Percentiles rank a stretch among this genome's conserved stretches.
phyloP scores from a whole-genome alignment of 225 moss, liverwort and hornwort species.

The Climacium dendroides region DNA sequence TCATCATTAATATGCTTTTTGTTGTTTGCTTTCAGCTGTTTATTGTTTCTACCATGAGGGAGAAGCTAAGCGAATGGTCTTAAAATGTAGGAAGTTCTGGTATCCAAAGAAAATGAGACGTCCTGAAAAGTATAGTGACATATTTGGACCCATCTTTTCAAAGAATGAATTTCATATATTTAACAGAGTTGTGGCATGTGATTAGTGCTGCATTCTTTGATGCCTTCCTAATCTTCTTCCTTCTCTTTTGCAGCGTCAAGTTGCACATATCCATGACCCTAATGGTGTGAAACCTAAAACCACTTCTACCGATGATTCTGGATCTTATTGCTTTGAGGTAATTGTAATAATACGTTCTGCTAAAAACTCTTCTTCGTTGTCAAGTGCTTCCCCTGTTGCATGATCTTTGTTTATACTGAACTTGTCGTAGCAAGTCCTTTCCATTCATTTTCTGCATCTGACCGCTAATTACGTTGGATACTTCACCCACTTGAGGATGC shows the following conservation, averaged over 20 bases:
- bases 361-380: neutral
- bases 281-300: constrained; percentile 47
- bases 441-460: neutral
- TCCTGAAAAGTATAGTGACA: too few relatives aligned
- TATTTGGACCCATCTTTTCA: too few relatives aligned
- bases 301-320: constrained; percentile 45
- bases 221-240: neutral
- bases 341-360: neutral
- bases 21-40: neutral
- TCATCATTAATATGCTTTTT: neutral
- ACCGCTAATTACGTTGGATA: constrained; percentile 34
- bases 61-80: neutral
- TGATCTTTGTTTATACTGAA: neutral
- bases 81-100: neutral
- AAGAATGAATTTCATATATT: neutral
- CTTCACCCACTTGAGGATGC: constrained; percentile 9
- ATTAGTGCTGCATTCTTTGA: neutral
- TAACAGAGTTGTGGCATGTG: neutral
- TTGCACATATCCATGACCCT: constrained; percentile 55
- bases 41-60: neutral
- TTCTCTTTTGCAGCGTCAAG: constrained; percentile 44
- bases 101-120: neutral
- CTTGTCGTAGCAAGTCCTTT: neutral
- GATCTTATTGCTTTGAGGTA: constrained; percentile 66
- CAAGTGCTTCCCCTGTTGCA: neutral